Percentiles rank a stretch among this genome's conserved stretches.
Conservation (phyloP, 345 rosid species). For the Eutrema japonicum region DNA sequence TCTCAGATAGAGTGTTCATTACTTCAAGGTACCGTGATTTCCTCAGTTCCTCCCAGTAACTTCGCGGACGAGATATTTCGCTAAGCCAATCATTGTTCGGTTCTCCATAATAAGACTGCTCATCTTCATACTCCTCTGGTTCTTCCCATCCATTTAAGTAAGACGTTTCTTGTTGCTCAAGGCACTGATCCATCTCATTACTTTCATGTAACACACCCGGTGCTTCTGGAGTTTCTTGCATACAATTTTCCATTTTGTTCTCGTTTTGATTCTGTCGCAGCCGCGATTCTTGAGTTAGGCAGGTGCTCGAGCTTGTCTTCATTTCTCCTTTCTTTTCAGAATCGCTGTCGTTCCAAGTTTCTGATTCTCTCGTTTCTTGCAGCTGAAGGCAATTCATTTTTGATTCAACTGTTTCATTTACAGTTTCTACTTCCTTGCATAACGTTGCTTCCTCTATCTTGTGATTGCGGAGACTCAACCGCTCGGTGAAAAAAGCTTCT, state of each 20-base stretch:
- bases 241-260: background rate
- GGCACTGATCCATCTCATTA: constrained; percentile 18
- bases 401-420: constrained; percentile 12
- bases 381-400: background rate
- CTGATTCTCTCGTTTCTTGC: constrained; percentile 34
- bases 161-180: constrained; percentile 36
- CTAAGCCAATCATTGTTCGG: constrained; percentile 63
- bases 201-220: background rate
- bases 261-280: background rate
- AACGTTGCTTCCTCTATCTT: constrained; percentile 31
- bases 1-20: constrained; percentile 53
- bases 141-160: constrained; percentile 49
- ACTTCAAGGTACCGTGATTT: constrained; percentile 72
- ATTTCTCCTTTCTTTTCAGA: constrained; percentile 9
- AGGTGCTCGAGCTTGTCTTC: background rate
- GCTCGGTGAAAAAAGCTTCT: constrained; percentile 19
- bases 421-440: constrained; percentile 19
- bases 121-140: constrained; percentile 45
- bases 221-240: constrained; percentile 14
- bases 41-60: constrained; percentile 84
- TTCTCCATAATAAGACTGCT: constrained; percentile 38
- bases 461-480: background rate
- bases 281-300: background rate
- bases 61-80: constrained; percentile 76
- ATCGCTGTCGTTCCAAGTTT: constrained; percentile 14